These are phyloP conservation scores for Apium graveolens DNA, from an alignment of 129 eudicot species.

Conservation along the genomic window DNA sequence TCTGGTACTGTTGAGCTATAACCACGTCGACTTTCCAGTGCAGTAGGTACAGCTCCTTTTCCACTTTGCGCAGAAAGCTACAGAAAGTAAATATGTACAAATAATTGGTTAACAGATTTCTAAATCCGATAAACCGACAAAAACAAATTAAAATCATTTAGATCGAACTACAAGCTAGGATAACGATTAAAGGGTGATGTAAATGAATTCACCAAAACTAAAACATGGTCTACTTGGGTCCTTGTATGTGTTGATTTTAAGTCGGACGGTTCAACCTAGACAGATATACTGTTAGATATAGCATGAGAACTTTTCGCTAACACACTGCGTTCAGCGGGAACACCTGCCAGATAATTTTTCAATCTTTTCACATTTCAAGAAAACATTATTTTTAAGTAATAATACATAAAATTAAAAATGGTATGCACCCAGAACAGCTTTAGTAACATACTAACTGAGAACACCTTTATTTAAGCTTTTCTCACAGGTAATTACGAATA, in stretches of 20 bases:
- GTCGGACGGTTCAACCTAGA: not conserved
- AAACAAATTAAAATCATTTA: not conserved
- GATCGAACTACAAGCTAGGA: not conserved
- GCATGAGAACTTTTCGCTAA: not conserved
- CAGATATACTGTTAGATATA: not conserved
- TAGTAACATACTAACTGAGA: not conserved
- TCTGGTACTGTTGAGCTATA: constrained; percentile 53
- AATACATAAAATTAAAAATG: too few species aligned
- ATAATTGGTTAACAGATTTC: not conserved
- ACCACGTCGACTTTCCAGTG: constrained; percentile 60
- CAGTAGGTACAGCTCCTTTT: constrained; percentile 55
- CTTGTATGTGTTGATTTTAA: too few species aligned
- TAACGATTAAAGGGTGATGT: not conserved
- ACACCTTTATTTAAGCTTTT: not conserved
- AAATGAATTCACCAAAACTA: not conserved
- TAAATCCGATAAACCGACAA: not conserved
- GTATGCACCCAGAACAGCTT: not conserved
- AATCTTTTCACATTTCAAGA: not conserved
- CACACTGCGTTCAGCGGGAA: not conserved
- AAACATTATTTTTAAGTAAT: not conserved
- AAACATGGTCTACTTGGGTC: not conserved
- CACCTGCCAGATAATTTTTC: not conserved
- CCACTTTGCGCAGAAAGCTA: constrained; percentile 51
- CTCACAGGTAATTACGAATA: not conserved
- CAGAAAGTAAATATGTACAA: not conserved